These are phyloP conservation scores for Stachybotrys elegans DNA, from an alignment of 2,329 filamentous ascomycete species.

Conservation along the genomic window DNA sequence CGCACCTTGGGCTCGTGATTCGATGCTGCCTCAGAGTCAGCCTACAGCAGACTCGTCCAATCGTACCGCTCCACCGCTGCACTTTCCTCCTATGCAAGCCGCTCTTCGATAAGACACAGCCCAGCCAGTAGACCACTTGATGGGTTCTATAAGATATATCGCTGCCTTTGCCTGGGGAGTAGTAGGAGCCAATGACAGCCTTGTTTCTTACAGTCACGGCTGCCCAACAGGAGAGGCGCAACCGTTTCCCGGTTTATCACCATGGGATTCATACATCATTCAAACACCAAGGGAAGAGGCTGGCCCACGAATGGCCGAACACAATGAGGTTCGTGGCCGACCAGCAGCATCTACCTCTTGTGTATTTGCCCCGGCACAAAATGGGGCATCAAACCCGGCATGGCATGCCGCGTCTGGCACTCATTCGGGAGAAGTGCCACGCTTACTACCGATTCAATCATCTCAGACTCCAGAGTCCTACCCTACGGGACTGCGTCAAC, in stretches of 20 bases:
- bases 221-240: slow-evolving; percentile 58
- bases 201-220: slow-evolving; percentile 60
- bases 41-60: slow-evolving; percentile 11
- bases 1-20: slow-evolving; percentile 71
- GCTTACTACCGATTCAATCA: no score
- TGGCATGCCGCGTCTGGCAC: no score
- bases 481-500: no score
- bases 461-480: no score
- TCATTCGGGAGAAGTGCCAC: no score
- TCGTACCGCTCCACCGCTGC: slow-evolving; percentile 31
- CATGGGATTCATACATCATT: slow-evolving; percentile 24
- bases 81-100: slow-evolving; percentile 37
- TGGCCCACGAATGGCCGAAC: no score
- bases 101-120: slow-evolving; percentile 42
- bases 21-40: slow-evolving; percentile 44
- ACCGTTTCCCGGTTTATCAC: slow-evolving; percentile 33
- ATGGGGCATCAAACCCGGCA: no score
- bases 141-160: slow-evolving; percentile 77
- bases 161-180: slow-evolving; percentile 85
- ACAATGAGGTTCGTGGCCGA: no score
- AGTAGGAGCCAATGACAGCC: slow-evolving; percentile 71
- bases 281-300: no score
- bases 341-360: no score
- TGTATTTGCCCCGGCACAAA: no score
- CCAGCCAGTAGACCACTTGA: slow-evolving; percentile 59